Evolutionary conservation across 164 flowering plant species (phyloP).

Genomic region (Liriodendron chinense): DNA sequence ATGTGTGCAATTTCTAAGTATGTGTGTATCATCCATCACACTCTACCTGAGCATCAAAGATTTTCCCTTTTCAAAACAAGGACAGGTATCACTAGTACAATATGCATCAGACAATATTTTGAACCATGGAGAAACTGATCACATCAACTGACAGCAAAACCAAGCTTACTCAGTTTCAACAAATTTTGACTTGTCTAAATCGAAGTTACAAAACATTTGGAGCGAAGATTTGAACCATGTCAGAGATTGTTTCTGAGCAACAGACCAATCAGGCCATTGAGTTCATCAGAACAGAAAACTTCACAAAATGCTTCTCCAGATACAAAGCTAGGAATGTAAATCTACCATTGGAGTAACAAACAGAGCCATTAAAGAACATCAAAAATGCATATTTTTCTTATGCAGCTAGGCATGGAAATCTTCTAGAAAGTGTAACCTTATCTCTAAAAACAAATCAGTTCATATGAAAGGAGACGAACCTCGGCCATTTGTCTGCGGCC

Average conservation of each 20-base stretch:
- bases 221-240: background rate
- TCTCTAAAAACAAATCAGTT: background rate
- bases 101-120: background rate
- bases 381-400: too few relatives aligned
- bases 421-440: background rate
- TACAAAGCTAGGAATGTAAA: too few relatives aligned
- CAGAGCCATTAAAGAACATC: too few relatives aligned
- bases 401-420: too few relatives aligned
- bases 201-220: background rate
- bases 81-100: background rate
- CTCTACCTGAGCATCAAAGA: too few relatives aligned
- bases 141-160: background rate
- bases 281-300: background rate
- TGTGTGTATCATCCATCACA: too few relatives aligned
- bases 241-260: background rate
- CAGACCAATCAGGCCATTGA: background rate
- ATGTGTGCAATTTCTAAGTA: too few relatives aligned
- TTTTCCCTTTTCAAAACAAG: too few relatives aligned
- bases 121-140: background rate
- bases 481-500: slow-evolving; percentile 91
- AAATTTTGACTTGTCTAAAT: background rate
- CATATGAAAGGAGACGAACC: slow-evolving; percentile 33
- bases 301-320: too few relatives aligned
- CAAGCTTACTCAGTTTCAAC: background rate
- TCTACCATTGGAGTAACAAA: too few relatives aligned